Evolutionary conservation across 1,284 basidiomycete species (phyloP), one percentile per base, ranked within the genome.

Genomic region (Vanrija pseudolonga): DNA sequence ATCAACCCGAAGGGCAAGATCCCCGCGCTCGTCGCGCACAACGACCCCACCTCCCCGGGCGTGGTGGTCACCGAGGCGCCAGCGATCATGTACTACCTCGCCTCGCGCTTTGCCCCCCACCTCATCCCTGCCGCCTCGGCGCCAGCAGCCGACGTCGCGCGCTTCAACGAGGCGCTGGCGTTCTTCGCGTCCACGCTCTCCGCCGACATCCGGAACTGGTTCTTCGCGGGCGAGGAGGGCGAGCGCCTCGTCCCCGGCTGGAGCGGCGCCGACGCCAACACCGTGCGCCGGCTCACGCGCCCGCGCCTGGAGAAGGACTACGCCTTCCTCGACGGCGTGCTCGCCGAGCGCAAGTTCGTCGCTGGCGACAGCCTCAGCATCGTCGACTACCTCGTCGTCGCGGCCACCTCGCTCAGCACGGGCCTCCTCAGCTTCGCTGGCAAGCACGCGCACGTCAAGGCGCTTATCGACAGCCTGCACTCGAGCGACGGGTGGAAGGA

Each of bases 1-100:
- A 3, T 66, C 39, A 66, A 64, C 59, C 55, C 56, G 8, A 61
- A 63, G 56, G 59, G 57, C 36, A 59, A 60, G 5, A 55, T 66
- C 6, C 65, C 65, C 1, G 55, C 60, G 4, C 53, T 66, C 15
- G 41, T 62, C 6, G 39, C 49, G 12, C 45, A 52, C 41, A 15
- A 9, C 32, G 32, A 12, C 12, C 7, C 32, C 11, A 32, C 2
- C 7, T 9, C 32, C 3, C 26, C 26, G 3, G 32, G 53, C 11
- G 45, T 49, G 24, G 47, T 40, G 9, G 23, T 64, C 12, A 62
- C 59, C 18, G 65, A 66, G 57, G 51, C 61, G 7, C 53, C 49
- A 8, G 65, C 65, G 2, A 59, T 55, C 22, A 54, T 59, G 1
- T 37, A 59, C 14, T 41, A 60, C 26, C 55, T 66, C 6, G 56